A percentile compares a stretch with the other conserved stretches of the same genome.
Evolutionary conservation across 169 alveolate genomes (phyloP).

Genomic region (Perkinsus chesapeaki): DNA sequence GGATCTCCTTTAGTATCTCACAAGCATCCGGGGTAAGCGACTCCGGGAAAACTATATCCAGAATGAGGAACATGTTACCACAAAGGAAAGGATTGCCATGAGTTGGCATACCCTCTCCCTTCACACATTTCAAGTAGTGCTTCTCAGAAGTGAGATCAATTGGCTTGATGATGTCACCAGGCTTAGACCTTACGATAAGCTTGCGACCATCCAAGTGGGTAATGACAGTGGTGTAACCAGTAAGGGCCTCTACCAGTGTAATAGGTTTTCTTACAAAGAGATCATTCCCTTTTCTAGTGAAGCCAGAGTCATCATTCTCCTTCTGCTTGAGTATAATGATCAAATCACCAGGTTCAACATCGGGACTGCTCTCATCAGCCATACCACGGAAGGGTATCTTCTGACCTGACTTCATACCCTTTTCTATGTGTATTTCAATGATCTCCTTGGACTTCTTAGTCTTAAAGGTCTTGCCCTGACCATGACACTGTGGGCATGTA

Average conservation of each 20-base stretch:
- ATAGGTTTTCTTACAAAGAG: constrained; percentile 45
- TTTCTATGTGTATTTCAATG: constrained; percentile 53
- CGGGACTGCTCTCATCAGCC: constrained; percentile 25
- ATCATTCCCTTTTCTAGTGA: constrained; percentile 68
- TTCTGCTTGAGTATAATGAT: constrained; percentile 37
- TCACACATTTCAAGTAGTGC: constrained; percentile 37
- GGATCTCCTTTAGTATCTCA: neutral
- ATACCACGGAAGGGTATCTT: constrained; percentile 30
- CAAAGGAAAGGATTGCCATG: constrained; percentile 47
- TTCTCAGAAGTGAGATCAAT: neutral
- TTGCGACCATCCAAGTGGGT: constrained; percentile 61
- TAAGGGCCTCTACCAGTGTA: constrained; percentile 57
- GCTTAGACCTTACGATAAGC: constrained; percentile 40
- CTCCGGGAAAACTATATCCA: constrained; percentile 60
- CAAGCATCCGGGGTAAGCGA: neutral
- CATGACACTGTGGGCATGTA: constrained; percentile 45
- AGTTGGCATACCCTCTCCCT: constrained; percentile 70
- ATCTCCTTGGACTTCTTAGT: constrained; percentile 41
- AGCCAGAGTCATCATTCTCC: constrained; percentile 31
- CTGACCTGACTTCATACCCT: constrained; percentile 57
- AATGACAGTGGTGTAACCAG: constrained; percentile 54
- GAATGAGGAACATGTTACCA: constrained; percentile 64
- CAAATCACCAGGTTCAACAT: constrained; percentile 60
- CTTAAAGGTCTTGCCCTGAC: constrained; percentile 37
- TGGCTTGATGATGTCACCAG: constrained; percentile 63